Evolutionary conservation across 2,329 filamentous ascomycete species (phyloP), one percentile per base, ranked within the genome.

Genomic region (Exophiala mesophila): DNA sequence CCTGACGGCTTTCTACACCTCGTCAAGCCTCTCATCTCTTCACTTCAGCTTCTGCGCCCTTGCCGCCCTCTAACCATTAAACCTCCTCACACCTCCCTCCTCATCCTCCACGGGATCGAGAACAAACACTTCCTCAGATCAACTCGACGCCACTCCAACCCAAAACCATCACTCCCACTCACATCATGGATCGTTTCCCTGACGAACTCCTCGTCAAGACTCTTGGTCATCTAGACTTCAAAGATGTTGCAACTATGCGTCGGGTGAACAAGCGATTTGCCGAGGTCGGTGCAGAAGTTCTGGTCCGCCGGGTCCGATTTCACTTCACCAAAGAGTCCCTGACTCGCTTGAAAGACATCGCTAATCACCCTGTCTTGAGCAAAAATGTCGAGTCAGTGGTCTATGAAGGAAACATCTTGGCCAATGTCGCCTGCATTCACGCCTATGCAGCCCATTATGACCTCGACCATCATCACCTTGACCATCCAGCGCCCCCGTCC

Each of bases 191-290:
- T 24, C 18, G 37, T 2, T 45, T 43, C n/a, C 52, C 53, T 5
- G 42, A 52, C 20, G 53, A 56, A 41, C 44, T 56, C 9, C 45
- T 54, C 35, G 26, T 53, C 39, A 49, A 53, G 20, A 45, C 53
- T 35, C 52, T 32, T 28, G 13, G 19, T n/a, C 36, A 38, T n/a
- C 38, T 56, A 6, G 36, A 50, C 18, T 51, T 50, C 38, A 34
- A 44, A 30, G 43, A 44, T 17, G 17, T 51, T 13, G 39, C 47
- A 10, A 47, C 36, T 15, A 20, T 56, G 21, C 49, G 53, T 18
- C 34, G 37, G 12, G 36, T 38, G 17, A 45, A 36, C 41, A 45
- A 43, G 31, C 45, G 41, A 5, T 34, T 49, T 29, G 47, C 53
- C 18, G 44, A 47, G 10, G 41, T 53, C 16, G 53, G 52, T 37